Base-by-base conservation (phyloP, 371 early-diverging fungal genomes). In the Globomyces sp. region DNA sequence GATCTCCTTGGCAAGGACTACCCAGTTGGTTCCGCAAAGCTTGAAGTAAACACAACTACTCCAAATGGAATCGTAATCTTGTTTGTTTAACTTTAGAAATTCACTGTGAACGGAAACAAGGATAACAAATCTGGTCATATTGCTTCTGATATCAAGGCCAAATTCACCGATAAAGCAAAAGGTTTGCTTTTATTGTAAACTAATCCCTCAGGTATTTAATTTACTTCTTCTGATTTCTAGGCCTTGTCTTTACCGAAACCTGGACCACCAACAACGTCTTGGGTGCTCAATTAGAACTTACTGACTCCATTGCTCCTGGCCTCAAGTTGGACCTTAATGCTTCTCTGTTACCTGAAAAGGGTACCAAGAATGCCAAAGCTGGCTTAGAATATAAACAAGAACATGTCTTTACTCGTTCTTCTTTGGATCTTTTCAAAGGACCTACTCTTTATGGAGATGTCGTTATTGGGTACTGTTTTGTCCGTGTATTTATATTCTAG, bases 1-100 rank as follows among this genome's bases (percentile, higher is more conserved):
- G 98, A 98, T 81, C 86, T 98, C 74, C 86, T 97, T 73, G 83
- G 86, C 84, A 96, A 96, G 87, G 98, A 98, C 84, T 97, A 85
- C 83, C 96, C 97, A 71, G 86, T 91, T 69, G 95, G 94, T 69
- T 83, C 87, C 66, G 88, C 91, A 73, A 96, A 94, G 88, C 91
- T 97, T 71, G 99, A 98, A 80, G 90, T 93, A 78, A 95, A 96
- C 90, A 92, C 94, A 77, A 87, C 87, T 73, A 90, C 97, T 66
- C 80, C 91, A 74, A 93, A 92, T 83, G 96, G 95, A 77, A 92
- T 96, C 64, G 93, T 93, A 90, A 73, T 91, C 86, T 24, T 24
- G 24, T 24, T 24, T 36, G 13, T 50, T 34, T 39, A 58, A 37
- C 58, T 62, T 51, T 53, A 95, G 90, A 89, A 89, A 71, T 98